Evolutionary conservation across 371 early-diverging fungal species (phyloP).

Genomic region (Mucor lusitanicus): DNA sequence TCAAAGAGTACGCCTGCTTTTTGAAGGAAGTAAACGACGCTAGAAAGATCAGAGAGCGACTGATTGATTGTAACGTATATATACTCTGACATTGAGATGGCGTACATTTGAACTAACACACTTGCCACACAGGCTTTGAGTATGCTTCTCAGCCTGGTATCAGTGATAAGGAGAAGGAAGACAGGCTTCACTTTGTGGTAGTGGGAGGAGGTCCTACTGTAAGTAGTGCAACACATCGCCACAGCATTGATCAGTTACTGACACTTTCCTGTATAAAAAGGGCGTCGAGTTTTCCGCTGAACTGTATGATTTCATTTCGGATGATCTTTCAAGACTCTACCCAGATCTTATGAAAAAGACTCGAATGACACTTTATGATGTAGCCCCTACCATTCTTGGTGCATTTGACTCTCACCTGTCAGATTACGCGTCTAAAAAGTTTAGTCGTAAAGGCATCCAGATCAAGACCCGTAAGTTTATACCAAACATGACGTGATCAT

Average conservation of each 20-base stretch:
- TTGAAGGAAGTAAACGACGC: slow-evolving; percentile 80
- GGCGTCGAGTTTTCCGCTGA: slow-evolving; percentile 79
- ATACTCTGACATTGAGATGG: no score
- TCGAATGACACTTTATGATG: slow-evolving; percentile 72
- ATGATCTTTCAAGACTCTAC: slow-evolving; percentile 70
- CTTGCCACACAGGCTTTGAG: slow-evolving; percentile 59
- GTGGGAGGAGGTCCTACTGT: slow-evolving; percentile 84
- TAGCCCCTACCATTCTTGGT: slow-evolving; percentile 72
- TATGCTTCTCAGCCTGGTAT: slow-evolving; percentile 70
- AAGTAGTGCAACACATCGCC: no score
- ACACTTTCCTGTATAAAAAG: slow-evolving; percentile 3
- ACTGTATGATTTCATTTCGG: slow-evolving; percentile 76
- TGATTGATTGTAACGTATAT: slow-evolving; percentile 64
- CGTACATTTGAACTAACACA: background rate
- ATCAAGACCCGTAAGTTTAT: slow-evolving; percentile 48
- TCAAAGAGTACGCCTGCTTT: slow-evolving; percentile 71
- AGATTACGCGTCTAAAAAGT: slow-evolving; percentile 69
- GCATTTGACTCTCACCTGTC: slow-evolving; percentile 71
- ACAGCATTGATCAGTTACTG: background rate
- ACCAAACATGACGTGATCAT: background rate
- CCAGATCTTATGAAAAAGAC: slow-evolving; percentile 64
- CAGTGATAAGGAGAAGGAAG: slow-evolving; percentile 64
- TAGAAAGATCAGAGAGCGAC: slow-evolving; percentile 66
- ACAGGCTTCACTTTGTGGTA: slow-evolving; percentile 81
- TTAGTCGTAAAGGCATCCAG: slow-evolving; percentile 70